These are phyloP conservation scores for Geum urbanum DNA, from an alignment of 306 rosid genomes.

Conservation along the genomic window DNA sequence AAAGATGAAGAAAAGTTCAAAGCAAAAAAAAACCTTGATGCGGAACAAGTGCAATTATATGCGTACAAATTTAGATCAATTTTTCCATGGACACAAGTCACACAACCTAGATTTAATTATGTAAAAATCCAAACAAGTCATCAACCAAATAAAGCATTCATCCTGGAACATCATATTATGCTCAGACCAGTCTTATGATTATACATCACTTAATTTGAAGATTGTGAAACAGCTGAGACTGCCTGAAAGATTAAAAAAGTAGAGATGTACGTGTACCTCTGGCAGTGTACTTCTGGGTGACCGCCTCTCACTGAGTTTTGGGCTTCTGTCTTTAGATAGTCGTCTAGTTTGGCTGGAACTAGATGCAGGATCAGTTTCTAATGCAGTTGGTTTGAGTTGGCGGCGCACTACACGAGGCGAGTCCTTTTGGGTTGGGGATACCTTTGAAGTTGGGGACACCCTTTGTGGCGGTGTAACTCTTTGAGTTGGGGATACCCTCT, in stretches of 20 bases:
- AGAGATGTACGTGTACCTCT: constrained; percentile 63
- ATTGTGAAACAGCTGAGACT: neutral
- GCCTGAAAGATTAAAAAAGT: neutral
- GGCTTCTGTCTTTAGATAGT: constrained; percentile 73
- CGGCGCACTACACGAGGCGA: constrained; percentile 68
- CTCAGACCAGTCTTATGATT: neutral
- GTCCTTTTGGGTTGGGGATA: constrained; percentile 70
- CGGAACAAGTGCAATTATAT: too few species aligned
- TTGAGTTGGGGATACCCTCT: constrained; percentile 53
- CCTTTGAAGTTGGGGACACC: constrained; percentile 62
- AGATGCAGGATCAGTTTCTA: constrained; percentile 53
- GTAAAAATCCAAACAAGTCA: neutral
- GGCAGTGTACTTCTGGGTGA: constrained; percentile 80
- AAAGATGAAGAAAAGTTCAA: too few species aligned
- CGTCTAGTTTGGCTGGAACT: constrained; percentile 45
- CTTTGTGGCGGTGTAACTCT: constrained; percentile 14
- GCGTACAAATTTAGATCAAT: too few species aligned
- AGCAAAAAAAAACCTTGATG: too few species aligned
- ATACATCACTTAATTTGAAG: constrained; percentile 1
- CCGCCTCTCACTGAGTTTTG: constrained; percentile 64
- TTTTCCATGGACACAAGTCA: neutral
- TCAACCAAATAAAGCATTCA: neutral
- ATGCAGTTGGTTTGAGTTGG: constrained; percentile 55
- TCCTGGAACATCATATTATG: neutral
- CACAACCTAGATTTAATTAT: neutral